Evolutionary conservation across 768 basidiomycete genomes (phyloP), one percentile per base, ranked within the genome.

Genomic region (Suillus discolor): DNA sequence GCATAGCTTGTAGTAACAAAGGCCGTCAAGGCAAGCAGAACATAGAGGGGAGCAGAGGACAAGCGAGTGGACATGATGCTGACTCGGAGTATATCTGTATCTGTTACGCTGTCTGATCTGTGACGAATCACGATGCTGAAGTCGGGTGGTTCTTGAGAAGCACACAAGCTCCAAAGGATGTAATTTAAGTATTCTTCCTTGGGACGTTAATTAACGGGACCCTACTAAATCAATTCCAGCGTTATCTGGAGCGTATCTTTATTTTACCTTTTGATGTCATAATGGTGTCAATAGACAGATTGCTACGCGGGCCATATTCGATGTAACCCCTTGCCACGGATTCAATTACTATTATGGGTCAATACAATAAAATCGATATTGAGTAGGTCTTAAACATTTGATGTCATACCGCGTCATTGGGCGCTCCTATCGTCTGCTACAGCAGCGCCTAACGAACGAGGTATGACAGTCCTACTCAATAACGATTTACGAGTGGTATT

Each of bases 11-110:
- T 16, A 9, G 28, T 15, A 18, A 18, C 28, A 20, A 31, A 54
- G 4, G 53, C 18, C 9, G 8, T 57, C 57, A 57, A 57, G 36
- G 41, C 57, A 34, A 64, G 41, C 25, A 61, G 39, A 36, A 41
- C 31, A 41, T 44, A 64, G 60, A 39, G 63, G 63, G 34, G n/a
- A 23, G 13, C 18, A 36, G 57, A 11, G 7, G 59, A 45, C 25
- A 62, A 25, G 57, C 63, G 63, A 61, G 60, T 11, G 55, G n/a
- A 64, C 59, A 64, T 64, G 36, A 34, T 15, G 59, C 9, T 13
- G n/a, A n/a, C n/a, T n/a, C n/a, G n/a, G 23, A 25, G 12, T 15
- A 6, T 15, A 53, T 53, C 15, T 28, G 12, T 18, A 23, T 36
- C 13, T 38, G 28, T 44, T 34, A 15, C 7, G 25, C 25, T 28